Percentiles rank a stretch among this genome's conserved stretches.
phyloP scores from a whole-genome alignment of 805 yeast genomes.

The Wickerhamomyces xylosicus region DNA sequence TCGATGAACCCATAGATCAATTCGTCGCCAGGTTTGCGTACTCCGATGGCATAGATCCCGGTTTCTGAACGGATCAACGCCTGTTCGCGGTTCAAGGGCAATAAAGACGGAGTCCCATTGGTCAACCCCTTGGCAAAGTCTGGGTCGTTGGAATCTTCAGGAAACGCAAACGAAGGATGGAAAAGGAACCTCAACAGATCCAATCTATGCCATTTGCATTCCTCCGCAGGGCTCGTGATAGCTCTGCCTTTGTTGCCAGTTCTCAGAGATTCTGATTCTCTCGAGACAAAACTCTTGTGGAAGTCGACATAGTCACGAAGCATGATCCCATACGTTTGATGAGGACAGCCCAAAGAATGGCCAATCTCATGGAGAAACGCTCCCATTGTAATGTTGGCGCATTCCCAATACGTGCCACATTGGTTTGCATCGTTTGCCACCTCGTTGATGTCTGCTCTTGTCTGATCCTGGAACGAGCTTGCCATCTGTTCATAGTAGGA shows the following conservation, averaged over 20 bases:
- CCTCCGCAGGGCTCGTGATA: constrained; percentile 46
- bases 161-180: constrained; percentile 73
- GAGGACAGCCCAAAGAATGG: constrained; percentile 85
- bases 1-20: constrained; percentile 44
- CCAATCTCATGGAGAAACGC: constrained; percentile 96
- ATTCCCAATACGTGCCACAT: constrained; percentile 87
- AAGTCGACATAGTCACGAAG: constrained; percentile 71
- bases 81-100: constrained; percentile 34
- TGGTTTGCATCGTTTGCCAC: constrained; percentile 89
- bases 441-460: constrained; percentile 45
- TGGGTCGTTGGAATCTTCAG: constrained; percentile 47
- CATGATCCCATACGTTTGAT: constrained; percentile 87
- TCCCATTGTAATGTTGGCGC: constrained; percentile 75
- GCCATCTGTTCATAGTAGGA: constrained; percentile 59
- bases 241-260: constrained; percentile 37
- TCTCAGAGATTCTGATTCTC: constrained; percentile 49
- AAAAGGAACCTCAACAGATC: constrained; percentile 69
- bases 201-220: constrained; percentile 81
- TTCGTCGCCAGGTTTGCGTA: constrained; percentile 29
- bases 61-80: constrained; percentile 40
- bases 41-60: constrained; percentile 72
- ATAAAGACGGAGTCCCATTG: constrained; percentile 33
- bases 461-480: constrained; percentile 63
- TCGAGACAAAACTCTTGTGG: constrained; percentile 72
- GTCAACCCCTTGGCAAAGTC: constrained; percentile 19